A percentile compares a stretch with the other conserved stretches of the same genome.
phyloP scores from a whole-genome alignment of 73 alveolate species.

The Uronychia binucleata region DNA sequence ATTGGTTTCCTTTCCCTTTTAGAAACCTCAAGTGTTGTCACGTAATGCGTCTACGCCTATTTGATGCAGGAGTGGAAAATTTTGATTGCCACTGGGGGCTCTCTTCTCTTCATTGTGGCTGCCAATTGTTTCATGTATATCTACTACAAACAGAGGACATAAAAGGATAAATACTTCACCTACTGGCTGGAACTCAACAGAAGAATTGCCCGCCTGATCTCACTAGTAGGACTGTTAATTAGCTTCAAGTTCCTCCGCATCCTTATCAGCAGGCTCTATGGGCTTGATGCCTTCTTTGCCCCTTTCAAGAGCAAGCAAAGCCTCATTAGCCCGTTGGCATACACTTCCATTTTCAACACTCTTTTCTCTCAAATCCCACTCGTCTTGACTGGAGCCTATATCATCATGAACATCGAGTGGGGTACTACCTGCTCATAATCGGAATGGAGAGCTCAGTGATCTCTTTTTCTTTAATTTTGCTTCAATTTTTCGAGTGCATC shows the following conservation, averaged over 20 bases:
- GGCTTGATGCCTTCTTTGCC: constrained; percentile 49
- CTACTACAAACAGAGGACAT: constrained; percentile 19
- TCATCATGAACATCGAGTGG: constrained; percentile 37
- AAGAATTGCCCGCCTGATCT: constrained; percentile 24
- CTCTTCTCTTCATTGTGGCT: constrained; percentile 9
- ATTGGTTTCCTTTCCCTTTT: constrained; percentile 40
- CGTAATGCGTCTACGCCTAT: constrained; percentile 19
- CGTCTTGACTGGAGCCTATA: constrained; percentile 29
- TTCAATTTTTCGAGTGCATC: constrained; percentile 51
- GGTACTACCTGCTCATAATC: constrained; percentile 49
- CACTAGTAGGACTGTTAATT: constrained; percentile 19
- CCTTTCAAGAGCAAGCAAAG: constrained; percentile 33
- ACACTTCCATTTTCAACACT: constrained; percentile 29
- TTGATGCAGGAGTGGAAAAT: constrained; percentile 22
- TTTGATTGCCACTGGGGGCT: constrained; percentile 13
- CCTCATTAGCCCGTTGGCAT: constrained; percentile 37
- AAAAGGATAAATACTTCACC: constrained; percentile 21
- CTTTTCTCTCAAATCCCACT: constrained; percentile 44
- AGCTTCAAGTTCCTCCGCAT: constrained; percentile 30
- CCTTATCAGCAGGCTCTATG: constrained; percentile 58
- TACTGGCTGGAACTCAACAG: constrained; percentile 30
- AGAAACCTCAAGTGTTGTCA: constrained; percentile 30
- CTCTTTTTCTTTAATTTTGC: neutral
- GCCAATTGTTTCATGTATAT: constrained; percentile 40
- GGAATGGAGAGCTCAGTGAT: constrained; percentile 49